phyloP scores from a whole-genome alignment of 2,329 filamentous ascomycete genomes.

The Xylariaceae sp. region DNA sequence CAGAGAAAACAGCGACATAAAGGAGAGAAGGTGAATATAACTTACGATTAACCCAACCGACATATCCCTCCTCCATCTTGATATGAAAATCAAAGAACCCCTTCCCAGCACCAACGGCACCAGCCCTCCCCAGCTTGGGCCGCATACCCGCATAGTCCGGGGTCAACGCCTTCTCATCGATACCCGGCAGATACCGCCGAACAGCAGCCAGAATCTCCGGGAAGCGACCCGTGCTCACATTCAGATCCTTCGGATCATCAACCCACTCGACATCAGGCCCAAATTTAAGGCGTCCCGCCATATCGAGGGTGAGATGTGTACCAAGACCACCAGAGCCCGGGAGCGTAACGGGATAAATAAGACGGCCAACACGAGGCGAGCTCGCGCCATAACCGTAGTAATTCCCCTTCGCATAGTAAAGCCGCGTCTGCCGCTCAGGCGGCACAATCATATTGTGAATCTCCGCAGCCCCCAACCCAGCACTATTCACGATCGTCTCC shows the following conservation, averaged over 20 bases:
- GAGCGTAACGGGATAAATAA: conserved; percentile 83
- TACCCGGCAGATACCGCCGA: conserved; percentile 66
- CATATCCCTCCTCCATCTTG: conserved; percentile 66
- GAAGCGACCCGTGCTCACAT: conserved; percentile 59
- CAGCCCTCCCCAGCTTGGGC: conserved; percentile 65
- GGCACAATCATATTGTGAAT: conserved; percentile 68
- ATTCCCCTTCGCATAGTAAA: conserved; percentile 88
- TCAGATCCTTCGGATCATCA: conserved; percentile 61
- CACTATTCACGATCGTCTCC: conserved; percentile 77
- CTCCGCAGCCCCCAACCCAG: conserved; percentile 69
- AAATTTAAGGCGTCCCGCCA: conserved; percentile 79
- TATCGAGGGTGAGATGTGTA: conserved; percentile 88
- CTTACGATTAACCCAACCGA: conserved; percentile 70
- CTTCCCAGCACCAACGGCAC: conserved; percentile 57
- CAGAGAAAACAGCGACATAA: not conserved
- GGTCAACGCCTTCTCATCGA: conserved; percentile 60
- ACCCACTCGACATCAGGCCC: conserved; percentile 97
- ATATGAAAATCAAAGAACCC: conserved; percentile 85
- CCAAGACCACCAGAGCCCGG: conserved; percentile 80
- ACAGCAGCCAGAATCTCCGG: conserved; percentile 68
- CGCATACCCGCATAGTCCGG: conserved; percentile 90
- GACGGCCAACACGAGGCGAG: conserved; percentile 57
- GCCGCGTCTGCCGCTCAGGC: conserved; percentile 45
- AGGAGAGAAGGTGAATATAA: not conserved
- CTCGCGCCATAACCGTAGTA: conserved; percentile 81